A percentile compares a stretch with the other conserved stretches of the same genome.
phyloP scores from a whole-genome alignment of 1,284 basidiomycete genomes.

The Moesziomyces antarcticus region DNA sequence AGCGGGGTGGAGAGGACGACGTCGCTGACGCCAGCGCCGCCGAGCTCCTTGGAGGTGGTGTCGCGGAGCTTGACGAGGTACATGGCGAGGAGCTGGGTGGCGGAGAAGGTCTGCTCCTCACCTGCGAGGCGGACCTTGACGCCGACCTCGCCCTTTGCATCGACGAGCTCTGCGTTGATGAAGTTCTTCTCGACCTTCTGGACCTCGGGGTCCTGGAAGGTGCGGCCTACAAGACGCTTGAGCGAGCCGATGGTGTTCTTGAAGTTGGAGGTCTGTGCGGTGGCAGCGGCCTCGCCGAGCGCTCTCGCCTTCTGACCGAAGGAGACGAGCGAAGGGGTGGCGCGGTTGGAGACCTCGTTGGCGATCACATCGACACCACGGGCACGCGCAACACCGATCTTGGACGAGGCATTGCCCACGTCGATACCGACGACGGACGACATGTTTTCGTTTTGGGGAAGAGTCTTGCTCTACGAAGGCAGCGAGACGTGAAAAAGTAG shows the following conservation, averaged over 20 bases:
- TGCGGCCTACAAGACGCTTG: slow-evolving; percentile 65
- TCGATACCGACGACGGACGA: slow-evolving; percentile 66
- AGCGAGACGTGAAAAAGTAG: not conserved
- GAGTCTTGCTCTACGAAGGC: not conserved
- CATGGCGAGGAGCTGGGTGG: slow-evolving; percentile 67
- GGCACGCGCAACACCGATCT: slow-evolving; percentile 66
- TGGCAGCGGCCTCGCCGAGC: slow-evolving; percentile 66
- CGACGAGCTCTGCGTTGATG: slow-evolving; percentile 66
- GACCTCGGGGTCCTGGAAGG: slow-evolving; percentile 60
- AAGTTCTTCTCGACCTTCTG: slow-evolving; percentile 66
- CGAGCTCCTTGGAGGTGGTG: slow-evolving; percentile 63
- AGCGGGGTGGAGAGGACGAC: slow-evolving; percentile 66
- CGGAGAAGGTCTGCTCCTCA: slow-evolving; percentile 65
- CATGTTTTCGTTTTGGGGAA: slow-evolving; percentile 34
- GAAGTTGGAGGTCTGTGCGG: slow-evolving; percentile 67
- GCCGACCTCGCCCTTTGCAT: slow-evolving; percentile 65
- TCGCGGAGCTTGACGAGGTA: slow-evolving; percentile 66
- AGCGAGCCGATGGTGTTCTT: slow-evolving; percentile 68
- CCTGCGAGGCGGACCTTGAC: slow-evolving; percentile 65
- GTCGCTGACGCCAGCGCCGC: slow-evolving; percentile 63
- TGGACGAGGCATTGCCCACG: slow-evolving; percentile 63
- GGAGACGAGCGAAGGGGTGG: slow-evolving; percentile 66
- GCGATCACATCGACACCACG: slow-evolving; percentile 66
- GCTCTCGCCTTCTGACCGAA: slow-evolving; percentile 66
- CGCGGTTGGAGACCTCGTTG: slow-evolving; percentile 67